Conservation (phyloP, 768 basidiomycete genomes). For the Agrocybe pediades region DNA sequence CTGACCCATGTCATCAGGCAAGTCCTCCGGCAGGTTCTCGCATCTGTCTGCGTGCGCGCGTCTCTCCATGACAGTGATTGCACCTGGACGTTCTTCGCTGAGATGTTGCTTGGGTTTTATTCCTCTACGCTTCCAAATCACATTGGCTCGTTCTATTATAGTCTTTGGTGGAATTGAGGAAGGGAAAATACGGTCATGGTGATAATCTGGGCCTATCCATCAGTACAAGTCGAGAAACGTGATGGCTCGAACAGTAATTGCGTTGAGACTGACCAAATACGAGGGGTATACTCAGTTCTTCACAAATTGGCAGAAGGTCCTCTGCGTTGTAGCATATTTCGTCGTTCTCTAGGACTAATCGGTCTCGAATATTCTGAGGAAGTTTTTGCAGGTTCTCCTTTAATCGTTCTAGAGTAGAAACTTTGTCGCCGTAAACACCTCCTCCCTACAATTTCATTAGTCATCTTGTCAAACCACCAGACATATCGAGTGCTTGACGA, state of each 20-base stretch:
- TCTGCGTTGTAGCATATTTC: constrained; percentile 92
- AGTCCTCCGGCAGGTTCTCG: constrained; percentile 58
- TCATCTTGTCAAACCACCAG: neutral
- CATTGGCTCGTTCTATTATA: constrained; percentile 76
- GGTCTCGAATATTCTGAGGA: constrained; percentile 61
- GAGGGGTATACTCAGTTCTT: constrained; percentile 77
- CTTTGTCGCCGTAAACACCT: constrained; percentile 84
- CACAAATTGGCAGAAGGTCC: constrained; percentile 84
- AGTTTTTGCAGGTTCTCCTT: constrained; percentile 68
- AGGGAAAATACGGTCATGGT: constrained; percentile 76
- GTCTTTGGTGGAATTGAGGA: constrained; percentile 59
- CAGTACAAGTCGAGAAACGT: neutral
- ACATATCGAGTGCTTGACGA: neutral
- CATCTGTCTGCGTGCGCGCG: constrained; percentile 89
- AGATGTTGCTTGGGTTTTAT: constrained; percentile 93
- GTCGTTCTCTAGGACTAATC: constrained; percentile 93
- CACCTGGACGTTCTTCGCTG: constrained; percentile 86
- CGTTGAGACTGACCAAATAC: constrained; percentile 55
- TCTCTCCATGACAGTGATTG: constrained; percentile 79
- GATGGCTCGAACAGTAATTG: neutral
- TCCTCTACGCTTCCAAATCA: constrained; percentile 72
- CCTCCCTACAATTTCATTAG: constrained; percentile 51
- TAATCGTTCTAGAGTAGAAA: constrained; percentile 67
- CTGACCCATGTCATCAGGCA: constrained; percentile 71
- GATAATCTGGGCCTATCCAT: constrained; percentile 55